Conservation (phyloP, 192 early-diverging fungal species). For the Umbelopsis sp. region DNA sequence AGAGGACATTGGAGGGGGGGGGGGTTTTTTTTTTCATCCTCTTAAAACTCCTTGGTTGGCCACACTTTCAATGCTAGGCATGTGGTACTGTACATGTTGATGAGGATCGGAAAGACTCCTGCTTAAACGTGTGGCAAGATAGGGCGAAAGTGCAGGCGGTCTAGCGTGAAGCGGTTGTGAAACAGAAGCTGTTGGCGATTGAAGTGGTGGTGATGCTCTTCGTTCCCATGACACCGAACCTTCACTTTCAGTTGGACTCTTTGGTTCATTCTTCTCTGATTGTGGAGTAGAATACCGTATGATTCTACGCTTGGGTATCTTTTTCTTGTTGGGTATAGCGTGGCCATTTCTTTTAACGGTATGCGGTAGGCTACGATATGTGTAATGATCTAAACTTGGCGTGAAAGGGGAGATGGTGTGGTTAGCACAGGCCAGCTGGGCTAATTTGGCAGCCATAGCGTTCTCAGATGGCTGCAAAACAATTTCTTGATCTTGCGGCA, state of each 20-base stretch:
- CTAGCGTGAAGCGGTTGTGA: constrained; percentile 3
- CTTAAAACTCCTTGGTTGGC: constrained; percentile 6
- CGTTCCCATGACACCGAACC: constrained; percentile 18
- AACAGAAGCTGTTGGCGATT: constrained; percentile 3
- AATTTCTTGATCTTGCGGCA: constrained; percentile 42
- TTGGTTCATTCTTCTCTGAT: background rate
- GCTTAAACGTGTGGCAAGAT: constrained; percentile 16
- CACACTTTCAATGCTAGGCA: constrained; percentile 19
- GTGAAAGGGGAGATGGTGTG: constrained; percentile 89
- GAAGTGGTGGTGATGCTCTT: background rate
- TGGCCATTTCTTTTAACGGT: constrained; percentile 28
- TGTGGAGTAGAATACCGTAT: constrained; percentile 22
- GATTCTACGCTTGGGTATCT: constrained; percentile 39
- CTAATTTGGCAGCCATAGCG: constrained; percentile 84
- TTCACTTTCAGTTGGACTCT: constrained; percentile 18
- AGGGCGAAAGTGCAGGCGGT: constrained; percentile 12
- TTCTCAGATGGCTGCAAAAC: constrained; percentile 76
- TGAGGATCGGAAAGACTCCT: constrained; percentile 14
- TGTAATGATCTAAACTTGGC: constrained; percentile 76
- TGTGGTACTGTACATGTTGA: constrained; percentile 22
- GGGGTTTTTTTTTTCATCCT: background rate
- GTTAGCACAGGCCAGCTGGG: constrained; percentile 80
- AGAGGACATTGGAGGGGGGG: background rate
- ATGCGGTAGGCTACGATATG: constrained; percentile 67
- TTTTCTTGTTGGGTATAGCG: constrained; percentile 31